phyloP scores from a whole-genome alignment of 768 basidiomycete species.

The Termitomyces sp. region DNA sequence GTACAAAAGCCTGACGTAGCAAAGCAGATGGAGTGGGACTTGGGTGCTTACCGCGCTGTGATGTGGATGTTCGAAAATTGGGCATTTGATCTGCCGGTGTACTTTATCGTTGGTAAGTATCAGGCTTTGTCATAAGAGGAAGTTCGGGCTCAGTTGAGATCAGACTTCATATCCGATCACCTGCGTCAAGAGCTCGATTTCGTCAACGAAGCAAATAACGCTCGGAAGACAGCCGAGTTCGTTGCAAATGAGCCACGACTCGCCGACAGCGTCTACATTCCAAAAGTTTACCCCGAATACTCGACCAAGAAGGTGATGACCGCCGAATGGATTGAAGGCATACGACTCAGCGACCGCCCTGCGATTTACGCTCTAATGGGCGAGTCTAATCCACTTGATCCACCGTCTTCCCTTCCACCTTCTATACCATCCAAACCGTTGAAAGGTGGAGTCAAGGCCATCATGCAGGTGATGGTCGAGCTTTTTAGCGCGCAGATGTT shows the following conservation, averaged over 20 bases:
- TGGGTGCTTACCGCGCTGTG: slow-evolving; percentile 63
- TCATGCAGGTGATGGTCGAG: slow-evolving; percentile 87
- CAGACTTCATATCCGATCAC: slow-evolving; percentile 78
- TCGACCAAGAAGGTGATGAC: slow-evolving; percentile 78
- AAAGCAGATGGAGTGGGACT: slow-evolving; percentile 84
- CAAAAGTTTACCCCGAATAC: slow-evolving; percentile 66
- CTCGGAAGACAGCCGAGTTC: slow-evolving; percentile 62
- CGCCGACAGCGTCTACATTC: slow-evolving; percentile 71
- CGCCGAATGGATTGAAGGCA: slow-evolving; percentile 82
- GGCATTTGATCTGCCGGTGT: slow-evolving; percentile 84
- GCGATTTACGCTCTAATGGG: slow-evolving; percentile 61
- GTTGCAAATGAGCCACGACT: slow-evolving; percentile 71
- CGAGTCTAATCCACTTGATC: slow-evolving; percentile 23
- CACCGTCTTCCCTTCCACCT: slow-evolving; percentile 19
- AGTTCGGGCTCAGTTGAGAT: not conserved
- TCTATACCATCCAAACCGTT: slow-evolving; percentile 34
- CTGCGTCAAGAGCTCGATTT: slow-evolving; percentile 85
- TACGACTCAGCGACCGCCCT: slow-evolving; percentile 63
- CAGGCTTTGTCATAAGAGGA: not conserved
- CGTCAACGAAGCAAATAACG: slow-evolving; percentile 73
- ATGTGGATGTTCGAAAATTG: slow-evolving; percentile 80
- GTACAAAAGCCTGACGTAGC: slow-evolving; percentile 87
- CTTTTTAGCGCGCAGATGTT: slow-evolving; percentile 90
- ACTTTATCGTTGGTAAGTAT: slow-evolving; percentile 68
- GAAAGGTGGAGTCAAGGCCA: slow-evolving; percentile 55